Base-by-base conservation (phyloP, 2,329 filamentous ascomycete species). In the Colletotrichum tofieldiae region DNA sequence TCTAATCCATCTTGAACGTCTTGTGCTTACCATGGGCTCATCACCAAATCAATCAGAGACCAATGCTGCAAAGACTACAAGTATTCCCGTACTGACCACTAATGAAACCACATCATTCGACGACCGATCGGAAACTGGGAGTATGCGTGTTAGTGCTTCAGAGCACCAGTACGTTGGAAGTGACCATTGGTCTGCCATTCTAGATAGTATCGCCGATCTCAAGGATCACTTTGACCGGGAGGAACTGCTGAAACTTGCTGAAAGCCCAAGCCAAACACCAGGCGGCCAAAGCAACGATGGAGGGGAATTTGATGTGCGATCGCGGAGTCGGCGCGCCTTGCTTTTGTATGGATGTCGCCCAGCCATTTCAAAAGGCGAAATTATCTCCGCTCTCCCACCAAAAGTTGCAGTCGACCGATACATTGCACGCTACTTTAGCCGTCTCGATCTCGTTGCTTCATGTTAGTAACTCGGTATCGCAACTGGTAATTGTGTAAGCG, bases 161-260 rank as follows among this genome's bases (percentile, higher is more conserved):
- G 81, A 75, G 1, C 72, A 75, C 0, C 75, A 73, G 39, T 86
- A 85, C 43, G 80, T 84, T 14, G 75, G 78, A 26, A 76, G 80
- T 29, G 77, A 76, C 9, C 84, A 85, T 65, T 85, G 84, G 83
- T 78, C 80, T 9, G 81, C 83, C 18, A 77, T 85, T 1, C 75
- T 85, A 4, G 81, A 85, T 43, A 77, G 78, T 39, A 84, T 85
- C 32, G 77, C 82, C 1, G 82, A 84, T 6, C 75, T 85, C 3
- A 83, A 79, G 61, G 77, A 82, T 2, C 78, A 82, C 14, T 76
- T 83, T 11, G 78, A 79, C 1, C 73, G 76, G 5, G 78, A 82
- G 32, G 62, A 70, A 26, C 62, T 32, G 8, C 37, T 47, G 8
- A 59, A 39, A 11, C 37, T 60, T 11, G 37, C 3, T 29, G 54